phyloP scores from a whole-genome alignment of 345 rosid genomes.

The Mangifera indica region DNA sequence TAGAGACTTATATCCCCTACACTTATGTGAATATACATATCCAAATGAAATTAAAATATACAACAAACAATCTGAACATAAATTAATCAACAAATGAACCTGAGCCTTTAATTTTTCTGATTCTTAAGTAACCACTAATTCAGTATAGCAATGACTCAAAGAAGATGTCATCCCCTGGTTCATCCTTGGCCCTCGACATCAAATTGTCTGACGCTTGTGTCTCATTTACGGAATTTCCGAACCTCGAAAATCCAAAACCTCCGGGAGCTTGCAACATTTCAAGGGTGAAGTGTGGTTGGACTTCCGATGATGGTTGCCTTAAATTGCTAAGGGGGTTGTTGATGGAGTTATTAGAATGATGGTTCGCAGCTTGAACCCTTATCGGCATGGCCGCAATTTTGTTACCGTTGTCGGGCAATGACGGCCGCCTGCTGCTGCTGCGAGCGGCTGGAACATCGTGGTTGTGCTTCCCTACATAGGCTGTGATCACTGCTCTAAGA shows the following conservation, averaged over 20 bases:
- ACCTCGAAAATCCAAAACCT: slow-evolving; percentile 38
- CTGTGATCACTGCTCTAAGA: slow-evolving; percentile 78
- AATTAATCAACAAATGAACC: slow-evolving; percentile 23
- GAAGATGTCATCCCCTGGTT: slow-evolving; percentile 57
- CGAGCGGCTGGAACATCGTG: slow-evolving; percentile 87
- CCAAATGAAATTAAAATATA: slow-evolving; percentile 19
- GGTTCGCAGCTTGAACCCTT: slow-evolving; percentile 32
- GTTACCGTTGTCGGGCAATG: slow-evolving; percentile 23
- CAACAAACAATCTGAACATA: slow-evolving; percentile 31
- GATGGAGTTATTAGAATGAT: slow-evolving; percentile 25
- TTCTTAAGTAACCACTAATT: slow-evolving; percentile 10
- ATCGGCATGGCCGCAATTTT: slow-evolving; percentile 26
- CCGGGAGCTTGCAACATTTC: slow-evolving; percentile 48
- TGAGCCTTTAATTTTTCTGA: slow-evolving; percentile 15
- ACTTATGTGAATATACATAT: slow-evolving; percentile 13
- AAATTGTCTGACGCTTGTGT: slow-evolving; percentile 23
- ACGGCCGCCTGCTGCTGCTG: slow-evolving; percentile 53
- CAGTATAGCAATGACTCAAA: slow-evolving; percentile 47
- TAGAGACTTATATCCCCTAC: slow-evolving; percentile 12
- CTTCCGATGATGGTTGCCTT: slow-evolving; percentile 29
- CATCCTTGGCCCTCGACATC: slow-evolving; percentile 50
- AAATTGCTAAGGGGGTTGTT: slow-evolving; percentile 25
- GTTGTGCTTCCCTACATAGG: slow-evolving; percentile 94
- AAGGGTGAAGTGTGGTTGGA: slow-evolving; percentile 37
- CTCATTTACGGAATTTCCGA: slow-evolving; percentile 43